Evolutionary conservation across 225 moss, liverwort and hornwort species (phyloP).

Genomic region (Sphagnum contortum): DNA sequence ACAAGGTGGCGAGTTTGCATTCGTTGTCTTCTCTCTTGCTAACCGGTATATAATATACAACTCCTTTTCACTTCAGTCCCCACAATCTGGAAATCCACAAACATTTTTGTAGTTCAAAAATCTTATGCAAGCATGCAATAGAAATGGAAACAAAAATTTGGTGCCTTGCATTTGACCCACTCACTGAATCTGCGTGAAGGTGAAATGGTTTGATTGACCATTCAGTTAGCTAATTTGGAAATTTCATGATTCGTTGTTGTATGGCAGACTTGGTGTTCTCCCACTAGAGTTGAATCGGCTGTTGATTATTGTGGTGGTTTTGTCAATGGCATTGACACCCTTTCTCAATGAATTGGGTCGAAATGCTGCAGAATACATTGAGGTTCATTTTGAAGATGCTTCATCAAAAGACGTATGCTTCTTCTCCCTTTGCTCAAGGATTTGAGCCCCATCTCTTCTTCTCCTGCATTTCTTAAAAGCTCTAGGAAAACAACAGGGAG

Average conservation of each 20-base stretch:
- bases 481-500: background rate
- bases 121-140: too few relatives aligned
- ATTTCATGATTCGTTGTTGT: too few relatives aligned
- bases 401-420: constrained; percentile 33
- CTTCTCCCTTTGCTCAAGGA: background rate
- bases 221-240: too few relatives aligned
- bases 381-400: constrained; percentile 38
- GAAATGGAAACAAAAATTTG: too few relatives aligned
- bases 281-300: constrained; percentile 93
- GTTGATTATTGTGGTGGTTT: constrained; percentile 93
- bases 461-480: constrained; percentile 1
- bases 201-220: too few relatives aligned
- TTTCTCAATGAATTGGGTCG: constrained; percentile 90
- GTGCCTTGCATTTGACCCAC: too few relatives aligned
- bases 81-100: too few relatives aligned
- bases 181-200: too few relatives aligned
- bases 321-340: constrained; percentile 95
- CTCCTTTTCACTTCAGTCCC: too few relatives aligned
- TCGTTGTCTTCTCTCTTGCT: constrained; percentile 96
- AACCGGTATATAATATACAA: constrained; percentile 43
- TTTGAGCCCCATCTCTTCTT: background rate
- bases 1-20: constrained; percentile 98
- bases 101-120: too few relatives aligned
- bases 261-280: constrained; percentile 83
- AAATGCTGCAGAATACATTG: constrained; percentile 60